A percentile compares a stretch with the other conserved stretches of the same genome.
phyloP scores from a whole-genome alignment of 495 filamentous ascomycete genomes.

The Evernia prunastri region DNA sequence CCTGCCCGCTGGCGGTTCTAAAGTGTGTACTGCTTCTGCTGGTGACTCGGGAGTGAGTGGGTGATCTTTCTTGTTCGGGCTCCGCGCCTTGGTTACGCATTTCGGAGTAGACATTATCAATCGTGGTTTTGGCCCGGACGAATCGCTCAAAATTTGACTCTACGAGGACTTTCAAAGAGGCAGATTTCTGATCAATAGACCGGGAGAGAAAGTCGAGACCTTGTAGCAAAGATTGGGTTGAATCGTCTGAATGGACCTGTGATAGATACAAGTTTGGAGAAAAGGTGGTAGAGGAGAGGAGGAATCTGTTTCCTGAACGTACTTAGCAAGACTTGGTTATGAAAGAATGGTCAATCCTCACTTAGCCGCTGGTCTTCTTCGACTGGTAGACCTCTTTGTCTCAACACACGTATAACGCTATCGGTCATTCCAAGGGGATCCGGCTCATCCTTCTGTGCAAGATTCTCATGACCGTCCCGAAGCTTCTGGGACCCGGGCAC shows the following conservation, averaged over 20 bases:
- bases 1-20: conserved; percentile 26
- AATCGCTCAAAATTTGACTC: conserved; percentile 98
- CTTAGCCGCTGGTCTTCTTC: conserved; percentile 76
- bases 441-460: conserved; percentile 81
- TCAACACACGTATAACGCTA: conserved; percentile 77
- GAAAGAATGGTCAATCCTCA: conserved; percentile 37
- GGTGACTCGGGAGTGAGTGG: conserved; percentile 50
- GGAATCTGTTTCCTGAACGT: conserved; percentile 71
- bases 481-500: conserved; percentile 64
- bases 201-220: conserved; percentile 76
- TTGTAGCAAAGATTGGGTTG: conserved; percentile 67
- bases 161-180: conserved; percentile 87
- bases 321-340: conserved; percentile 11
- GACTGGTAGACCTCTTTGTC: conserved; percentile 67
- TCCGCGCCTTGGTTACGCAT: conserved; percentile 84
- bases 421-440: conserved; percentile 78
- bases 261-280: conserved; percentile 86
- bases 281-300: conserved; percentile 92
- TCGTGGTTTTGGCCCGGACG: conserved; percentile 90
- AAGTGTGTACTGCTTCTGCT: conserved; percentile 41
- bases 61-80: conserved; percentile 42
- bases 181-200: conserved; percentile 96
- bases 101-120: conserved; percentile 95
- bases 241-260: conserved; percentile 77
- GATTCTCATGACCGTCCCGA: conserved; percentile 60